phyloP scores from a whole-genome alignment of 768 basidiomycete species.

The Leucocoprinus birnbaumii region DNA sequence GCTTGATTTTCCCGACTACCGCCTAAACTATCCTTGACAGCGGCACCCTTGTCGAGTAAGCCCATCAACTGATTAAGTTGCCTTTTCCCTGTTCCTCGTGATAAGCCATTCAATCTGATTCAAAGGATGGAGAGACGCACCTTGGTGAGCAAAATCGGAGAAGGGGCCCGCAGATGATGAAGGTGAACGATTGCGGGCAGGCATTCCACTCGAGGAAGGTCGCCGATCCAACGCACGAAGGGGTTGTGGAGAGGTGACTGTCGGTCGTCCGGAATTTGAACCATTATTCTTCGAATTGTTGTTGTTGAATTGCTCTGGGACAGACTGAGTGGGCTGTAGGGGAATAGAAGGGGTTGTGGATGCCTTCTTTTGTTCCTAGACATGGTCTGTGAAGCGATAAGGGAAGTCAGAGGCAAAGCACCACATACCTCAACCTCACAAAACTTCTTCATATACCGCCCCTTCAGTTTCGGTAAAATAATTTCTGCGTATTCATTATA shows the following conservation, averaged over 20 bases:
- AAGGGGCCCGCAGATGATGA: constrained; percentile 72
- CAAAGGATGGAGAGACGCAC: constrained; percentile 29
- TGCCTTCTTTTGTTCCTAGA: constrained; percentile 64
- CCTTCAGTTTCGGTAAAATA: constrained; percentile 77
- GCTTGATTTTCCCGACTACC: constrained; percentile 58
- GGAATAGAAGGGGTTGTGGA: constrained; percentile 33
- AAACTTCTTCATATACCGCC: constrained; percentile 79
- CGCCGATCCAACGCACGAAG: constrained; percentile 72
- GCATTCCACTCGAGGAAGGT: constrained; percentile 56
- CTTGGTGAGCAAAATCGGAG: constrained; percentile 86
- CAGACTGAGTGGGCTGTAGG: constrained; percentile 22
- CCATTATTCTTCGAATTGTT: constrained; percentile 43
- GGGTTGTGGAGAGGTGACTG: constrained; percentile 70
- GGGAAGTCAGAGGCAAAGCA: not conserved
- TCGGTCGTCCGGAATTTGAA: constrained; percentile 43
- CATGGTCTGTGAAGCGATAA: not conserved
- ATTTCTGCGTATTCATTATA: constrained; percentile 83
- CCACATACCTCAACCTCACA: constrained; percentile 77
- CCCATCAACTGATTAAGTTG: constrained; percentile 85
- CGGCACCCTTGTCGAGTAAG: constrained; percentile 75
- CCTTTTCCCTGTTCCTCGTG: constrained; percentile 59
- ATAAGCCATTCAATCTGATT: constrained; percentile 5
- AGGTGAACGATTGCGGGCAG: constrained; percentile 69
- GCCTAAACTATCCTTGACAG: constrained; percentile 57
- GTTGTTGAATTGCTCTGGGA: constrained; percentile 31